Evolutionary conservation across 2,329 filamentous ascomycete species (phyloP).

Genomic region (Claviceps citrina): DNA sequence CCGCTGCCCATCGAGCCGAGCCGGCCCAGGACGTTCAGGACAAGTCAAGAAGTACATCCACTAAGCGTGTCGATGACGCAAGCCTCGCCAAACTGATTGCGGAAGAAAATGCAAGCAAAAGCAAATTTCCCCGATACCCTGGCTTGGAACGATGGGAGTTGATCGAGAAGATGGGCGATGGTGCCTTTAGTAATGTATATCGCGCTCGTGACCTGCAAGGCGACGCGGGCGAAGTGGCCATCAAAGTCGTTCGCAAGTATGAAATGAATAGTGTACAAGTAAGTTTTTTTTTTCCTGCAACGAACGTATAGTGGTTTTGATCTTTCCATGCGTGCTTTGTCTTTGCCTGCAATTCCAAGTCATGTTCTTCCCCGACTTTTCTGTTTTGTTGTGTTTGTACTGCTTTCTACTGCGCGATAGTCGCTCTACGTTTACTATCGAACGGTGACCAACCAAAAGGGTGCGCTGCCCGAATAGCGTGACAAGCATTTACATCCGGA

Average conservation of each 20-base stretch:
- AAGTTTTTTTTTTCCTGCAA: slow-evolving; percentile 29
- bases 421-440: background rate
- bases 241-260: slow-evolving; percentile 97
- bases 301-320: no score
- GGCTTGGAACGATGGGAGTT: slow-evolving; percentile 54
- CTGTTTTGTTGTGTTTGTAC: slow-evolving; percentile 8
- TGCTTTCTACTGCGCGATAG: slow-evolving; percentile 4
- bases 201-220: slow-evolving; percentile 63
- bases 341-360: background rate
- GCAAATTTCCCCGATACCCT: slow-evolving; percentile 57
- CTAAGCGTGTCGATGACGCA: slow-evolving; percentile 37
- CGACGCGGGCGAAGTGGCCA: slow-evolving; percentile 67
- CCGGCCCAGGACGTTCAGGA: slow-evolving; percentile 38
- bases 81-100: slow-evolving; percentile 76
- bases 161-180: slow-evolving; percentile 95
- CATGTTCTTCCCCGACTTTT: slow-evolving; percentile 9
- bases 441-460: slow-evolving; percentile 38
- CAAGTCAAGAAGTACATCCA: slow-evolving; percentile 12
- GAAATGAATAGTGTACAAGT: slow-evolving; percentile 99
- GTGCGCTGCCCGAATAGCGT: slow-evolving; percentile 47
- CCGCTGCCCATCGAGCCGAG: slow-evolving; percentile 46
- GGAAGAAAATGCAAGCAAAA: slow-evolving; percentile 75
- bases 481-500: slow-evolving; percentile 88
- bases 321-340: background rate
- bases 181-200: slow-evolving; percentile 98